A percentile compares a stretch with the other conserved stretches of the same genome.
phyloP scores from a whole-genome alignment of 345 rosid genomes.

The Durio zibethinus region DNA sequence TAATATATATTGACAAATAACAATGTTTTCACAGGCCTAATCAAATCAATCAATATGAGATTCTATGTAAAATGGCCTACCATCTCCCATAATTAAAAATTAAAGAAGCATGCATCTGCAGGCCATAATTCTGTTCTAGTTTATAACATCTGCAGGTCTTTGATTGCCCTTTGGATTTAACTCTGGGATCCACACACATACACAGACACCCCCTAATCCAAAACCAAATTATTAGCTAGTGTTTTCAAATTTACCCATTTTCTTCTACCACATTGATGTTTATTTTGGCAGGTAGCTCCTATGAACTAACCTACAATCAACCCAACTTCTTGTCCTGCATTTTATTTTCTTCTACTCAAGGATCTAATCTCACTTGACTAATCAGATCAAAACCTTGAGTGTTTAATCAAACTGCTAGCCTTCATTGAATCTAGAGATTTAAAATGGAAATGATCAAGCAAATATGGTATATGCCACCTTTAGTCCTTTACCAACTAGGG shows the following conservation, averaged over 20 bases:
- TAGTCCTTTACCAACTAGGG: neutral
- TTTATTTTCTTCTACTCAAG: neutral
- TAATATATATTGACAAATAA: slow-evolving; percentile 8
- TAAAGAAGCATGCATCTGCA: neutral
- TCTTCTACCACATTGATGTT: neutral
- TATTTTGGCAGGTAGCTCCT: neutral
- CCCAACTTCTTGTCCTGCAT: neutral
- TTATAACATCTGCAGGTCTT: slow-evolving; percentile 1
- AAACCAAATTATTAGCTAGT: neutral
- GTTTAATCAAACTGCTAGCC: neutral
- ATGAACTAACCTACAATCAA: slow-evolving; percentile 5
- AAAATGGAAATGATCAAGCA: neutral
- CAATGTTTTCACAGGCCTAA: neutral
- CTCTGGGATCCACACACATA: slow-evolving; percentile 21
- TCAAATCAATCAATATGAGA: slow-evolving; percentile 27
- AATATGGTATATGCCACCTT: neutral
- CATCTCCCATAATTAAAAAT: neutral
- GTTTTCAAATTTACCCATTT: neutral
- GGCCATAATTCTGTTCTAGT: neutral
- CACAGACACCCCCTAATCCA: slow-evolving; percentile 7
- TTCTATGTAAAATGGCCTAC: slow-evolving; percentile 25
- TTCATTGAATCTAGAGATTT: neutral
- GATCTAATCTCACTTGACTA: neutral
- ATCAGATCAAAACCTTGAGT: neutral
- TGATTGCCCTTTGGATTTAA: slow-evolving; percentile 26